Conservation (phyloP, 208 protist species). For the Angomonas ambiguus region DNA sequence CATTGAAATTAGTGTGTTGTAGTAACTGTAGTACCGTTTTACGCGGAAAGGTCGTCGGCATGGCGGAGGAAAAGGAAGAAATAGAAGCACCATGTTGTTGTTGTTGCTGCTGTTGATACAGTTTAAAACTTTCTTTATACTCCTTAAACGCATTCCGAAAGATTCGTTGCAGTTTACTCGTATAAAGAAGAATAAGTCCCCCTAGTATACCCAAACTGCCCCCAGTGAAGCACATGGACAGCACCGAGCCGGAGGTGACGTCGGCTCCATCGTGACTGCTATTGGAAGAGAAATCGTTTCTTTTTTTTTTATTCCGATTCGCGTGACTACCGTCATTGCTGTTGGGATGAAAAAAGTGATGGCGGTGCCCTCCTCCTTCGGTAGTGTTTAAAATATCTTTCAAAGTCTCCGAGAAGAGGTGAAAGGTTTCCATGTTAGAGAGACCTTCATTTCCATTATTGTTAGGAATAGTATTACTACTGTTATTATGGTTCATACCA, state of each 20-base stretch:
- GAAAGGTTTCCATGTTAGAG: background rate
- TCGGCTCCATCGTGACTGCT: no score
- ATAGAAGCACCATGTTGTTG: background rate
- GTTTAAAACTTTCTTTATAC: background rate
- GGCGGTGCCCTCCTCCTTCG: background rate
- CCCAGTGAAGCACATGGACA: slow-evolving; percentile 48
- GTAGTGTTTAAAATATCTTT: background rate
- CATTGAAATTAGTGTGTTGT: slow-evolving; percentile 20
- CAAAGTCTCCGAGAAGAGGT: background rate
- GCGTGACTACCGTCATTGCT: background rate
- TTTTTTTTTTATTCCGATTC: slow-evolving; percentile 1
- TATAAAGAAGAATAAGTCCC: slow-evolving; percentile 41
- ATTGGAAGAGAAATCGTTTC: no score
- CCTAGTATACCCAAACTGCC: slow-evolving; percentile 56
- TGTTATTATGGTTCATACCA: background rate
- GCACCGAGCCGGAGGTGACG: background rate
- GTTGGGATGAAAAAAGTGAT: background rate
- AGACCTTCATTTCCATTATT: background rate
- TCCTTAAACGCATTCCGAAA: slow-evolving; percentile 18
- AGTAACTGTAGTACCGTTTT: slow-evolving; percentile 3
- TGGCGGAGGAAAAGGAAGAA: background rate
- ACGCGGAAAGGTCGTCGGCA: background rate
- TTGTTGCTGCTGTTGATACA: background rate
- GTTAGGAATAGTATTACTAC: background rate
- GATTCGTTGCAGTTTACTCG: slow-evolving; percentile 24